These are phyloP conservation scores for Debaryomycetaceae sp. DNA, from an alignment of 1,139 yeast genomes.

Conservation along the genomic window DNA sequence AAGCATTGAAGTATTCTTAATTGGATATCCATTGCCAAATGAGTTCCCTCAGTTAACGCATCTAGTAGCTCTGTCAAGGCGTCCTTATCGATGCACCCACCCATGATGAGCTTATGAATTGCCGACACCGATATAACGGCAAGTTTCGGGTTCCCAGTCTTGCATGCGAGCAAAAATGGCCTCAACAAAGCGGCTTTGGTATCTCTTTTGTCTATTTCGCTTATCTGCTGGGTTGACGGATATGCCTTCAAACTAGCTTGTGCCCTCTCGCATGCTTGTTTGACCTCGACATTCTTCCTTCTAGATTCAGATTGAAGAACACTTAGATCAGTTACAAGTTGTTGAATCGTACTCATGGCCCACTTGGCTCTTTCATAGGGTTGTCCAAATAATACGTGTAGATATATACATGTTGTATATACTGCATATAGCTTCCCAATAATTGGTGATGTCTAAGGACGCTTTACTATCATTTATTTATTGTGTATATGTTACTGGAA, in stretches of 20 bases:
- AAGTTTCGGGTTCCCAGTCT: conserved; percentile 70
- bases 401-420: background rate
- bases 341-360: conserved; percentile 39
- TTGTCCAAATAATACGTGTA: background rate
- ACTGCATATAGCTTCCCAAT: conserved; percentile 16
- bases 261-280: conserved; percentile 63
- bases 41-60: conserved; percentile 70
- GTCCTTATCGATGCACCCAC: conserved; percentile 45
- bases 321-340: conserved; percentile 53
- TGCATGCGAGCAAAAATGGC: conserved; percentile 74
- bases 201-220: conserved; percentile 18
- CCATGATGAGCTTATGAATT: conserved; percentile 54
- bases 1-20: conserved; percentile 81
- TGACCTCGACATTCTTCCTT: conserved; percentile 64
- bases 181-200: conserved; percentile 51
- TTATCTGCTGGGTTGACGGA: conserved; percentile 12
- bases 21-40: conserved; percentile 77
- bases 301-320: conserved; percentile 65
- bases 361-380: background rate
- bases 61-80: conserved; percentile 55
- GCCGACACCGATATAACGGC: conserved; percentile 70
- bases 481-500: no score
- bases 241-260: conserved; percentile 42
- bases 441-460: background rate
- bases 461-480: no score